Evolutionary conservation across 2,329 filamentous ascomycete species (phyloP), one percentile per base, ranked within the genome.

Genomic region (Chaetomiaceae sp.): DNA sequence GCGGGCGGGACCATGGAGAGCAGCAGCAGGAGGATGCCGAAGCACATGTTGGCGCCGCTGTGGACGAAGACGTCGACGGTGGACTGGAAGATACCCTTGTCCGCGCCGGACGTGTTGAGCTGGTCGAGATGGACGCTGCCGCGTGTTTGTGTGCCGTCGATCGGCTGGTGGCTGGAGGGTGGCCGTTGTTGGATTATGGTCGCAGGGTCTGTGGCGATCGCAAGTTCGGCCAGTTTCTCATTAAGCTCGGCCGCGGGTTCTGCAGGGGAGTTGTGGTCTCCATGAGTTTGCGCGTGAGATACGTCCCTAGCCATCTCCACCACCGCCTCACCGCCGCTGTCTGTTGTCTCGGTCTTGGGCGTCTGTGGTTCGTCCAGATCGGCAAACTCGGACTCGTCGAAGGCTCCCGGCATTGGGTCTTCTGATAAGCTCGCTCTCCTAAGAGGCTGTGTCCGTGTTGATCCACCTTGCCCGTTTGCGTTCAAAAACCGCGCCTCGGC

Each of bases 1-100:
- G 90, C 81, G 0, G 93, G 93, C 0, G 93, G 94, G 1, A 97
- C 82, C 70, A 97, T 85, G 11, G 88, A 94, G n/a, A 97, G 82
- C 44, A 97, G 74, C 1, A 97, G 74, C 12, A 94, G 75, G 1
- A 97, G 69, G 26, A 94, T 76, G 3, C 93, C 93, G 58, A 90
- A 96, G 65, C 89, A 95, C 65, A 96, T 84, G 61, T 86, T 93
- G 5, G 83, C 80, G 9, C 89, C 91, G 0, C 88, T 90, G 63
- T 95, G 88, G 30, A 96, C 83, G 62, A 96, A 98, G 18, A 84
- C 68, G 63, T 97, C 91, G 15, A 91, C 78, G 0, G 86, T 81
- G 49, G 90, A 81, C 30, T 77, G 80, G 55, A 91, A 84, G 2
- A 81, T 68, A 5, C 80, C 74, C 1, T 79, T 76, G 49, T 84